Base-by-base conservation (phyloP, 2,329 filamentous ascomycete genomes). In the Conoideocrella luteorostrata region DNA sequence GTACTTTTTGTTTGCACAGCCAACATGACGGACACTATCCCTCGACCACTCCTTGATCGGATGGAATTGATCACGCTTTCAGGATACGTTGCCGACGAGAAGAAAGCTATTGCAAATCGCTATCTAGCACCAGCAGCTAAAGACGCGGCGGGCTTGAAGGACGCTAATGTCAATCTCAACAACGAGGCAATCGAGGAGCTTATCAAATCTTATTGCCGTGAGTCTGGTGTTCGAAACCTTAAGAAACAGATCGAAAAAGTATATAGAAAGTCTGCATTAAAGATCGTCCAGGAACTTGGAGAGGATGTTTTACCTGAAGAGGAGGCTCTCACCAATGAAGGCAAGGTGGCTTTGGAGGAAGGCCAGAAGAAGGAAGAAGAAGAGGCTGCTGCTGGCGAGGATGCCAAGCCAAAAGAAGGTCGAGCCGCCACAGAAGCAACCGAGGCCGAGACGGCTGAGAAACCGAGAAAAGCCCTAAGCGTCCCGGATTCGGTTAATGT, bases 161-260 rank as follows among this genome's bases (percentile, higher is more conserved):
- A 93, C 17, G 91, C 90, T 17, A 85, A 96, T 58, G 90, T 98
- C n/a, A 72, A 72, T n/a, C 73, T 98, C 34, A 84, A 82, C 49
- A 82, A 89, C 53, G 84, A 86, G 46, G 94, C 91, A 11, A 94
- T 98, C 35, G 85, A 93, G 58, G 93, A 98, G 66, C 76, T 98
- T 35, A 98, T 98, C 71, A 97, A 97, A 69, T 95, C 88, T 20
- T 98, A 98, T 70, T 96, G 90, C 68, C 86, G 93, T 34, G 93
- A 98, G 67, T 95, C 89, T 34, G 93, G 93, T 56, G 94, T 98
- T 7, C 84, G 93, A 52, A 98, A 98, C 60, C 71, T 98, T 48
- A 98, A 98, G 78, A 97, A 98, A 72, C 91, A 97, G 64, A 98
- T 98, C 49, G 93, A 98, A 65, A 98, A 98, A 71, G 88, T 98